A percentile compares a stretch with the other conserved stretches of the same genome.
These are phyloP conservation scores for Gossypium lobatum DNA, from an alignment of 441 rosid species.

Conservation along the genomic window DNA sequence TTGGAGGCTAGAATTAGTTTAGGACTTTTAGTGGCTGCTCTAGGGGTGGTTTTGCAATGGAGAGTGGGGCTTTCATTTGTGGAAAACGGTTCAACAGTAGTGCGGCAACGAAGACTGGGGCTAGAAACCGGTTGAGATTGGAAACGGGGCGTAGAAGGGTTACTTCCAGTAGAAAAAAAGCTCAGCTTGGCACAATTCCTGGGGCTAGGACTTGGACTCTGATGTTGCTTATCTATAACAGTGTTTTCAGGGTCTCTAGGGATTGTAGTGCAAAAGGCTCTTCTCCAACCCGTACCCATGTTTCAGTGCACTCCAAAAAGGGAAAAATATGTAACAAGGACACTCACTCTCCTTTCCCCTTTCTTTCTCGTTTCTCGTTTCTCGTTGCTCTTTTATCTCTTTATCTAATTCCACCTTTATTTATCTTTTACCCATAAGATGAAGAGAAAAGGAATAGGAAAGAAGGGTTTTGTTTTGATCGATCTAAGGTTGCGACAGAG, in stretches of 20 bases:
- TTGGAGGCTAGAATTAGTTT: slow-evolving; percentile 30
- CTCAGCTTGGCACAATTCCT: slow-evolving; percentile 53
- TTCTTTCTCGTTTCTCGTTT: neutral
- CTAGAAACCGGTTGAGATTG: slow-evolving; percentile 43
- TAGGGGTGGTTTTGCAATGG: slow-evolving; percentile 42
- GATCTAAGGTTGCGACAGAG: slow-evolving; percentile 22
- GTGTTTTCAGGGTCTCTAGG: slow-evolving; percentile 50
- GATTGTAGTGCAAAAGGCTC: slow-evolving; percentile 84
- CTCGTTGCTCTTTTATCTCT: neutral
- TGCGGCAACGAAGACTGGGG: slow-evolving; percentile 46
- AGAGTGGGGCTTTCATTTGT: slow-evolving; percentile 33
- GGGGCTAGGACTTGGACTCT: slow-evolving; percentile 41
- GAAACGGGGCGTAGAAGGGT: slow-evolving; percentile 56
- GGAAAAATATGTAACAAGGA: neutral
- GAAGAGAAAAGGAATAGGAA: slow-evolving; percentile 13
- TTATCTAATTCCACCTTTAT: neutral
- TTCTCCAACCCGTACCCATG: slow-evolving; percentile 97
- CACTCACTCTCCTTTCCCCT: neutral
- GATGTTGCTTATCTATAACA: slow-evolving; percentile 29
- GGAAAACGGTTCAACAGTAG: slow-evolving; percentile 16
- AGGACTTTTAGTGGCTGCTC: slow-evolving; percentile 23
- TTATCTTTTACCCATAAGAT: neutral
- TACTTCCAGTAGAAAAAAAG: slow-evolving; percentile 53
- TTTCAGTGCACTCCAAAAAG: neutral
- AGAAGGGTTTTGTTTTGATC: slow-evolving; percentile 29